Evolutionary conservation across 176 grass and related monocot species (phyloP), one percentile per base, ranked within the genome.

Genomic region (Carex cristatella): DNA sequence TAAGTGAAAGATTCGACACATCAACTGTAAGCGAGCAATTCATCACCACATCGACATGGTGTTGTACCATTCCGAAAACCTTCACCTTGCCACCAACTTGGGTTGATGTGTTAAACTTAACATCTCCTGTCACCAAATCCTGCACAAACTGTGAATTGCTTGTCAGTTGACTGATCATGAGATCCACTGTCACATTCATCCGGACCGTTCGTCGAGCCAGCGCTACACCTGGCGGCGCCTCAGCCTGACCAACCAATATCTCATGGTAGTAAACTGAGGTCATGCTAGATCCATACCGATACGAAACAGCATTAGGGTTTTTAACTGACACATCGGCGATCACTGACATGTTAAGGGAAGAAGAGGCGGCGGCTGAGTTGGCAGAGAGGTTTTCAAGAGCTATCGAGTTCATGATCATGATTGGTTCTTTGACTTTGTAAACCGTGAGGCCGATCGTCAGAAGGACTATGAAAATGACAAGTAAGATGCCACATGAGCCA

Each of bases 281-380:
- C 67, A 85, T 44, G 86, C 87, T 92, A 0, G 57, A 55, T 40
- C 46, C 51, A 88, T 92, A 97, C 67, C 78, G 40, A 82, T 94
- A 57, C 48, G 87, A 79, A 57, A 71, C 88, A 31, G 94, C 88
- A 88, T 97, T 97, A 54, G 94, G 94, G 89, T 97, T 97, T 70
- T 37, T 83, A 38, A 97, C 88, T 69, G 90, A 97, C 82, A 94
- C 85, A 80, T 91, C 90, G 35, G 87, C 87, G 33, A 88, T 66
- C 69, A 94, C 68, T 11, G 92, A 85, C 56, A 97, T 40, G 53
- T 82, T 86, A 9, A 70, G 14, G 42, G 80, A 9, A 18, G 65
- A 1, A 5, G 62, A 1, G 44, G 0, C 15, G 44, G 0, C 15
- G 18, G 19, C 54, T n/a, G 14, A 8, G 54, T 7, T 19, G 32